Base-by-base conservation (phyloP, 2,329 filamentous ascomycete species). In the Aspergillus sp. region DNA sequence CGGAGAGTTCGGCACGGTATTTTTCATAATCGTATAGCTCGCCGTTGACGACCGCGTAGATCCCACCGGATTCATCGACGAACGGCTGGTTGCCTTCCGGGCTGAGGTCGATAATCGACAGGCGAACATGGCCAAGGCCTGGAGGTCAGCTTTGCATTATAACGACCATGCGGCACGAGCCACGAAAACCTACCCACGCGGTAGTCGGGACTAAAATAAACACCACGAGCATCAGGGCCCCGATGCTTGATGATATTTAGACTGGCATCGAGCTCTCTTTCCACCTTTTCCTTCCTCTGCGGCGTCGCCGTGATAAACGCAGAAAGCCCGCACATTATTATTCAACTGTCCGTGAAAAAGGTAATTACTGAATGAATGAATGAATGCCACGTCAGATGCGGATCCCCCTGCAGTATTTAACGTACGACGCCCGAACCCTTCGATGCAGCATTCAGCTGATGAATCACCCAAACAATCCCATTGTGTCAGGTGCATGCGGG, bases 31-130 rank as follows among this genome's bases (percentile, higher is more conserved):
- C 74, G 55, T 82, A 82, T n/a, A 82, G 66, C 56, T 81, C 78
- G 27, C 79, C 78, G 45, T 79, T 81, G 26, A 81, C 74, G n/a
- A 81, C 71, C 2, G 76, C 76, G 54, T 81, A 76, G 12, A 81
- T 64, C 1, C 50, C 48, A 13, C 59, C 56, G 11, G 68, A 58
- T 7, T 52, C 44, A 48, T 65, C 61, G 42, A 71, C 66, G 37
- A 75, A 58, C 2, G 76, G 77, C 49, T 79, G 77, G 5, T 58
- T 54, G 2, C 72, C 77, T n/a, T 59, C 58, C 0, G 68, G 58
- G 6, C 67, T 70, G 0, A 78, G 67, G 49, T 79, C 76, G 48
- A 76, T 75, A 54, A 79, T 78, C 11, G 74, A 67, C 7, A 79
- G 63, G n/a, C 76, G 69, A 36, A 68, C 69, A 54, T 79, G 75